Evolutionary conservation across 2,329 filamentous ascomycete species (phyloP).

Genomic region (Microsporum audouinii): DNA sequence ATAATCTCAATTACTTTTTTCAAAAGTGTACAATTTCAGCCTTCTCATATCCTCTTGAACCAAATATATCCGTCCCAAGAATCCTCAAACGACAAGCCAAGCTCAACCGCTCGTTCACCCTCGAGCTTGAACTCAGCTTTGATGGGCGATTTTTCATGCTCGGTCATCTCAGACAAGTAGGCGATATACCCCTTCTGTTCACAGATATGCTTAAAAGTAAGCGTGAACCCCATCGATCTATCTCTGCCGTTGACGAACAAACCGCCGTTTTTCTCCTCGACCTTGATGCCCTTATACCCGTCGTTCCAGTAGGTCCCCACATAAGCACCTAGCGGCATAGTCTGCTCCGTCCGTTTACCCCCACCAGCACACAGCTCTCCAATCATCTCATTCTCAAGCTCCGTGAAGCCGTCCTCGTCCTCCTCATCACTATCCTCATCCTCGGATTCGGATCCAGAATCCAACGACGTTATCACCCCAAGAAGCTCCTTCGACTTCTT

Average conservation of each 20-base stretch:
- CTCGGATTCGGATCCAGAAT: not conserved
- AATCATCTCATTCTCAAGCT: not conserved
- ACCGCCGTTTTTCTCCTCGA: conserved; percentile 18
- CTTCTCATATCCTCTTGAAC: conserved; percentile 7
- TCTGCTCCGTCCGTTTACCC: not conserved
- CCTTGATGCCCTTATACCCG: conserved; percentile 19
- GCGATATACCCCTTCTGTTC: conserved; percentile 20
- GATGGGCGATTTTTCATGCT: conserved; percentile 11
- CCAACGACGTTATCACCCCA: not conserved
- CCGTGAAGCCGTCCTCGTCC: not conserved
- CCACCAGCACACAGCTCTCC: not conserved
- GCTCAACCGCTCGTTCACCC: conserved; percentile 12
- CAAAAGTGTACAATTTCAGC: not conserved
- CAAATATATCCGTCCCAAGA: conserved; percentile 19
- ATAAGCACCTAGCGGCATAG: not conserved
- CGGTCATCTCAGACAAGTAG: conserved; percentile 14
- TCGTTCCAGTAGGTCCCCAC: not conserved
- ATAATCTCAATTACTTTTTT: not conserved
- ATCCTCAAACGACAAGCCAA: conserved; percentile 18
- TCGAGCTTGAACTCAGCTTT: conserved; percentile 17
- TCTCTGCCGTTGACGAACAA: conserved; percentile 26
- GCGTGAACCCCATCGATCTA: conserved; percentile 22
- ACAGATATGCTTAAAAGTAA: conserved; percentile 23
- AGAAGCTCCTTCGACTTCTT: conserved; percentile 2
- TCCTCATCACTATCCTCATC: not conserved